phyloP scores from a whole-genome alignment of 1,139 yeast genomes.

The Pichia kudriavzevii region DNA sequence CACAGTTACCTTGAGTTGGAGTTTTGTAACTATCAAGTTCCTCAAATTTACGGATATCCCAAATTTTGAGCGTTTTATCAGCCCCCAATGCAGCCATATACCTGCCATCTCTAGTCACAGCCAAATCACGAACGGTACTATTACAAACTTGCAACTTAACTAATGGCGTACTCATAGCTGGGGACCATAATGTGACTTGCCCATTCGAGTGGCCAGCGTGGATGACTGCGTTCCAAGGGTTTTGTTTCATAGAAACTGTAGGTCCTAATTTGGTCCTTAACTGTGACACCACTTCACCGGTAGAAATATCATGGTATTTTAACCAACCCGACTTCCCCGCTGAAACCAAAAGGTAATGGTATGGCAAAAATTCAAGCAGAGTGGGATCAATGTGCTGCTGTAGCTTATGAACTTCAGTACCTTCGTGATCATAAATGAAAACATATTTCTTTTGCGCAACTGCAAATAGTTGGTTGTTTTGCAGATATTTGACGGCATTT shows the following conservation, averaged over 20 bases:
- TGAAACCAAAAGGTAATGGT: constrained; percentile 79
- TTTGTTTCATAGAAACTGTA: constrained; percentile 78
- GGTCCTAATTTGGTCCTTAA: constrained; percentile 85
- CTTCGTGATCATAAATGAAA: constrained; percentile 84
- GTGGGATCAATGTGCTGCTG: constrained; percentile 86
- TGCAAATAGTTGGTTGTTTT: constrained; percentile 89
- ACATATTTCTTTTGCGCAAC: constrained; percentile 95
- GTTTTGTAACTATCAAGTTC: constrained; percentile 65
- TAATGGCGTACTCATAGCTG: constrained; percentile 77
- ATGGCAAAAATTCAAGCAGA: constrained; percentile 79
- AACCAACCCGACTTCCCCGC: constrained; percentile 86
- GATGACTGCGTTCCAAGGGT: constrained; percentile 93
- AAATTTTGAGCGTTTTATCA: constrained; percentile 75
- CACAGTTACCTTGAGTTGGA: constrained; percentile 80
- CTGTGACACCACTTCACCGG: constrained; percentile 82
- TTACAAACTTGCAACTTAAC: constrained; percentile 74
- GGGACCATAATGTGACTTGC: constrained; percentile 89
- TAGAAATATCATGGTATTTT: constrained; percentile 91
- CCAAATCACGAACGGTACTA: constrained; percentile 83
- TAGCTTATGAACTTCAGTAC: constrained; percentile 85
- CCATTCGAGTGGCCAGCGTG: constrained; percentile 94
- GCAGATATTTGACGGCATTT: constrained; percentile 81
- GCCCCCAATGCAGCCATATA: constrained; percentile 94
- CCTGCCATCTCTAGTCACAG: constrained; percentile 85
- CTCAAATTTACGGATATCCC: constrained; percentile 87